Conservation (phyloP, 169 alveolate species). For the Miamiensis avidus region DNA sequence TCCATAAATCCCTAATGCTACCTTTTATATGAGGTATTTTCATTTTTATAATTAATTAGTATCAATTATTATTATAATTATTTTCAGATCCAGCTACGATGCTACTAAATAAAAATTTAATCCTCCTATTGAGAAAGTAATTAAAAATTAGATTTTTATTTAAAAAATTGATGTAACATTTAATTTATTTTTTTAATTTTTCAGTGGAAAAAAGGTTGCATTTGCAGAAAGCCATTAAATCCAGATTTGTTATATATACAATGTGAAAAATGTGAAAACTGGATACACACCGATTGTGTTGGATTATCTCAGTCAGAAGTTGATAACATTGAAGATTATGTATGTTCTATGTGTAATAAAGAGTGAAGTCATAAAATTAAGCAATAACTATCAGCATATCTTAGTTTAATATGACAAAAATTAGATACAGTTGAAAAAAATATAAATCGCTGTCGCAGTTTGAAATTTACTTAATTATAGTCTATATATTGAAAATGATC, state of each 20-base stretch:
- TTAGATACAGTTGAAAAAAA: too few relatives aligned
- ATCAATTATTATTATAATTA: not conserved
- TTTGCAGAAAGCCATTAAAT: slow-evolving; percentile 61
- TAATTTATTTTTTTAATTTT: too few relatives aligned
- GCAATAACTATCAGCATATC: too few relatives aligned
- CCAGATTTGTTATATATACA: slow-evolving; percentile 69
- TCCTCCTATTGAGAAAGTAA: slow-evolving; percentile 53
- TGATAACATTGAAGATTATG: not conserved
- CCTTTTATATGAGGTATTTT: slow-evolving; percentile 43
- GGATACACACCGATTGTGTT: slow-evolving; percentile 73
- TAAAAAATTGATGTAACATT: too few relatives aligned
- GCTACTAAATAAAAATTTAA: slow-evolving; percentile 37
- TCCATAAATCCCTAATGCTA: slow-evolving; percentile 24
- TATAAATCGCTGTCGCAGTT: too few relatives aligned
- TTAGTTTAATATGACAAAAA: too few relatives aligned
- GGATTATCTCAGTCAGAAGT: slow-evolving; percentile 8
- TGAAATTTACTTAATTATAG: too few relatives aligned
- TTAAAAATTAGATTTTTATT: too few relatives aligned
- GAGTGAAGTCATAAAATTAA: not conserved
- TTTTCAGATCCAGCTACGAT: slow-evolving; percentile 45
- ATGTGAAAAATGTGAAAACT: slow-evolving; percentile 67
- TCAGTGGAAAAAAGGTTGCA: slow-evolving; percentile 60
- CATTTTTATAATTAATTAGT: not conserved
- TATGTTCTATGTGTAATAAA: not conserved
- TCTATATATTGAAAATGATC: too few relatives aligned